Conservation (phyloP, 176 grass and related monocot species). For the Secale cereale region DNA sequence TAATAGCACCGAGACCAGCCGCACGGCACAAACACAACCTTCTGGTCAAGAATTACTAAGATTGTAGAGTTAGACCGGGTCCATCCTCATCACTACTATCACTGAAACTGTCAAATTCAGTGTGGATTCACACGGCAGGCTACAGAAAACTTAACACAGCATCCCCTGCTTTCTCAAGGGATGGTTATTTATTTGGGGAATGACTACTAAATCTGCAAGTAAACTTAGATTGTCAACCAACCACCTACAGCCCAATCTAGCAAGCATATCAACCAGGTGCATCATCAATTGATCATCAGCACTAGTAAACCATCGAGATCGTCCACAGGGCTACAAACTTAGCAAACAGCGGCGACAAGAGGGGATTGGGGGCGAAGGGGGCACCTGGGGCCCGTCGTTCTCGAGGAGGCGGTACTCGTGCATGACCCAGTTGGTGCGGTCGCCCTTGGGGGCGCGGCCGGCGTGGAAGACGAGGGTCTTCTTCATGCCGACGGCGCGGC, state of each 20-base stretch:
- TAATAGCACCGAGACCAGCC: too few relatives aligned
- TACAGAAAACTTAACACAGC: neutral
- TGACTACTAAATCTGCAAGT: too few relatives aligned
- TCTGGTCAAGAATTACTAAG: too few relatives aligned
- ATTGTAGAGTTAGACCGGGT: too few relatives aligned
- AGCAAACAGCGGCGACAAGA: neutral
- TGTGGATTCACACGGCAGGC: neutral
- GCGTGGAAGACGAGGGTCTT: constrained; percentile 97
- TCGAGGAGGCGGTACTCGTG: constrained; percentile 83
- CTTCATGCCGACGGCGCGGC: constrained; percentile 71
- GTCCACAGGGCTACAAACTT: neutral
- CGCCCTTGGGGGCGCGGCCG: constrained; percentile 74
- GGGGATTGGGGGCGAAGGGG: neutral
- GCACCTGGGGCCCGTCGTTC: constrained; percentile 35
- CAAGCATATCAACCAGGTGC: neutral
- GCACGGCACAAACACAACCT: too few relatives aligned
- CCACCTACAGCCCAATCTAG: too few relatives aligned
- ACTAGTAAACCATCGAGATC: too few relatives aligned
- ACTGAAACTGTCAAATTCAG: neutral
- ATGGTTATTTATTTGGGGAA: too few relatives aligned
- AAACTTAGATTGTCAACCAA: too few relatives aligned
- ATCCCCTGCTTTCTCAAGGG: neutral
- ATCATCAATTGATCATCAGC: neutral
- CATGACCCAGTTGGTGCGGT: constrained; percentile 95
- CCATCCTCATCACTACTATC: too few relatives aligned